phyloP scores from a whole-genome alignment of 1,284 basidiomycete genomes.

The Leccinum ponderosum region DNA sequence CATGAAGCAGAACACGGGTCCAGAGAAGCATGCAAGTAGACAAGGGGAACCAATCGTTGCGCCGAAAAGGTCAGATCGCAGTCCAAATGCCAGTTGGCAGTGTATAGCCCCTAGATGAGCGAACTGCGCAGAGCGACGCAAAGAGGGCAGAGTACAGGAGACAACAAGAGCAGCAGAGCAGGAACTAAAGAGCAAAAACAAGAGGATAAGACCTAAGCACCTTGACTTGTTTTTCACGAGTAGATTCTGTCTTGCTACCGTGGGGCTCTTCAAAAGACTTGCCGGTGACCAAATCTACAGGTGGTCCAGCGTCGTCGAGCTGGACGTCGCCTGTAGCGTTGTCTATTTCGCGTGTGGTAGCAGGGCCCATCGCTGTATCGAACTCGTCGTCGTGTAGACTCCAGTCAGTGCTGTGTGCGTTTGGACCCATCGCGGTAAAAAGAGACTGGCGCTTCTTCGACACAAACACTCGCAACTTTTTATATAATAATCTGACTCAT shows the following conservation, averaged over 20 bases:
- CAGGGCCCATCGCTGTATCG: conserved; percentile 48
- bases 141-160: conserved; percentile 25
- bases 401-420: conserved; percentile 43
- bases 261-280: conserved; percentile 41
- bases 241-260: conserved; percentile 41
- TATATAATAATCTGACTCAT: conserved; percentile 10
- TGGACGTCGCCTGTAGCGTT: conserved; percentile 25
- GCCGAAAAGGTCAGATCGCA: conserved; percentile 20
- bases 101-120: conserved; percentile 14
- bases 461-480: conserved; percentile 1
- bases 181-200: conserved; percentile 36
- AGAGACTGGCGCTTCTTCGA: background rate
- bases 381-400: conserved; percentile 52
- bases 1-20: conserved; percentile 21
- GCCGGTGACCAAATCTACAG: conserved; percentile 23
- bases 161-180: conserved; percentile 25
- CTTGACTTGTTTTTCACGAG: conserved; percentile 82
- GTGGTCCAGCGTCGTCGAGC: conserved; percentile 26
- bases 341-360: conserved; percentile 29
- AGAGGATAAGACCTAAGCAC: conserved; percentile 76
- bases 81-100: conserved; percentile 26
- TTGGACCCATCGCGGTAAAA: conserved; percentile 27
- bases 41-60: conserved; percentile 13
- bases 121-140: conserved; percentile 18
- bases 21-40: conserved; percentile 25